These are phyloP conservation scores for Orbilia oligospora DNA, from an alignment of 2,329 filamentous ascomycete species.

Conservation along the genomic window DNA sequence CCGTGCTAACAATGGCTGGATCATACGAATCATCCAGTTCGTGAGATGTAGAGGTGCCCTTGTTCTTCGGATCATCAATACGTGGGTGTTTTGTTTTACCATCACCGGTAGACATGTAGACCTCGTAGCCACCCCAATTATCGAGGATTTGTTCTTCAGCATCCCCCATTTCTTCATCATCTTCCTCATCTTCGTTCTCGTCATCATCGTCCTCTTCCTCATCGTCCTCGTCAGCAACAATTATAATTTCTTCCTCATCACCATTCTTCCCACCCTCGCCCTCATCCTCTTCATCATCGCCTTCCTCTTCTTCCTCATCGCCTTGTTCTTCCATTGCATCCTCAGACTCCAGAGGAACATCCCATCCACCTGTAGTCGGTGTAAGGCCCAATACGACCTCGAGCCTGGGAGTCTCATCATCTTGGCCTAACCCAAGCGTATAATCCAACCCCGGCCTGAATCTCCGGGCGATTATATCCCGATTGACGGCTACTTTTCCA, in stretches of 20 bases:
- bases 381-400: conserved; percentile 92
- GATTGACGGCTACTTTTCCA: conserved; percentile 78
- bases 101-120: conserved; percentile 65
- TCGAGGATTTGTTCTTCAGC: conserved; percentile 63
- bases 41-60: conserved; percentile 72
- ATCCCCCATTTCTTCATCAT: conserved; percentile 59
- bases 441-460: conserved; percentile 93
- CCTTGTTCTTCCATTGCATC: conserved; percentile 70
- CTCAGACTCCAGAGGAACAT: conserved; percentile 73
- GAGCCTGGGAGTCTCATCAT: conserved; percentile 78
- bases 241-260: conserved; percentile 59
- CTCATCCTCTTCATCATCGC: conserved; percentile 66
- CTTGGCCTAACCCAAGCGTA: conserved; percentile 89
- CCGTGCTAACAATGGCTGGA: conserved; percentile 88
- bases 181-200: conserved; percentile 57
- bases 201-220: conserved; percentile 46
- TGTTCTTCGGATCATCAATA: conserved; percentile 67
- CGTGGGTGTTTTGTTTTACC: conserved; percentile 65
- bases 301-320: conserved; percentile 67
- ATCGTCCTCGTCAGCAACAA: conserved; percentile 45
- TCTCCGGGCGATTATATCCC: conserved; percentile 84
- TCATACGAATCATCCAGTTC: conserved; percentile 72
- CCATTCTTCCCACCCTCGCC: conserved; percentile 63
- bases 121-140: conserved; percentile 70
- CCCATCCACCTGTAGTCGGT: conserved; percentile 86